These are phyloP conservation scores for Saccharomyces hybrid DNA, from an alignment of 1,139 yeast species.

Conservation along the genomic window DNA sequence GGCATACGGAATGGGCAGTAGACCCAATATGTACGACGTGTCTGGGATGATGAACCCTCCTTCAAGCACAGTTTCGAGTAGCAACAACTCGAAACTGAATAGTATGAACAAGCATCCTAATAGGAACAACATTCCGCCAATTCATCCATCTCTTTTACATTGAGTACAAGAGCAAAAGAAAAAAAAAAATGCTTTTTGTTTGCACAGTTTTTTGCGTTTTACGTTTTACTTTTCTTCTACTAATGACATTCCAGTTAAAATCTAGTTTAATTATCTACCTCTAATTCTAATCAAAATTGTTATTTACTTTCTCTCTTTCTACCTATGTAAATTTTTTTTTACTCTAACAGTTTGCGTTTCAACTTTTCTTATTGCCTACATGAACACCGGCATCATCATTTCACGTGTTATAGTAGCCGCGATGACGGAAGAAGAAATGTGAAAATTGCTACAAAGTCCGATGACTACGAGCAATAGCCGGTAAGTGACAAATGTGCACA, in stretches of 20 bases:
- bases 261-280: not conserved
- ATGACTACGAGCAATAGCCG: not conserved
- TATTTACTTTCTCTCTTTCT: not conserved
- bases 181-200: not conserved
- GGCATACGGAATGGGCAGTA: not conserved
- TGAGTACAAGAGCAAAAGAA: conserved; percentile 2
- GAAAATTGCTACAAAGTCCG: not conserved
- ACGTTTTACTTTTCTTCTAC: not conserved
- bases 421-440: not conserved
- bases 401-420: not conserved
- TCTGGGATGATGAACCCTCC: not conserved
- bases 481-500: not conserved
- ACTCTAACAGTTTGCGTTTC: not conserved
- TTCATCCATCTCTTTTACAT: conserved; percentile 18
- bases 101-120: conserved; percentile 7
- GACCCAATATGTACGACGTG: not conserved
- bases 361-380: not conserved
- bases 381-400: not conserved
- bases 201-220: not conserved
- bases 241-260: not conserved
- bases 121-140: conserved; percentile 12
- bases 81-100: conserved; percentile 6
- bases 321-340: not conserved
- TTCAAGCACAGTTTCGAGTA: not conserved
- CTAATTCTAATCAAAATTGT: not conserved